These are phyloP conservation scores for Trichoderma asperellum DNA, from an alignment of 2,329 filamentous ascomycete genomes.

Conservation along the genomic window DNA sequence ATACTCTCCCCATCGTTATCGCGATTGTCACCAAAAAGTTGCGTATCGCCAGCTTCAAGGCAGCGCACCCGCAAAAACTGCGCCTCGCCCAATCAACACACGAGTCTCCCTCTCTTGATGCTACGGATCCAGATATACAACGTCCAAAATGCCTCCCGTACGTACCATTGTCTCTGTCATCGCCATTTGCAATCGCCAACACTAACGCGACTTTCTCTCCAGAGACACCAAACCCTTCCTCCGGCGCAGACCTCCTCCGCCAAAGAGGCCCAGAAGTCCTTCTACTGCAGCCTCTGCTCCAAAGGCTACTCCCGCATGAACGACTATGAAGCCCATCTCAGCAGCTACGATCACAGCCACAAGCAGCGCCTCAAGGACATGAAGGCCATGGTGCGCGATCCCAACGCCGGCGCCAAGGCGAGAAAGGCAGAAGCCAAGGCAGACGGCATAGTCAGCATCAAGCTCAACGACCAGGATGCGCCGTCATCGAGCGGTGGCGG, in stretches of 20 bases:
- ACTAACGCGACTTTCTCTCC: constrained; percentile 22
- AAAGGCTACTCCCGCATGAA: constrained; percentile 96
- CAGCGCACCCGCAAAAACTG: background rate
- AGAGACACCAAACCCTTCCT: constrained; percentile 62
- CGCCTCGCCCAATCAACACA: background rate
- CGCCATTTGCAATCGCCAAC: constrained; percentile 51
- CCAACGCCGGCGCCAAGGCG: constrained; percentile 65
- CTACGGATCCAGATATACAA: background rate
- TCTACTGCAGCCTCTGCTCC: constrained; percentile 84
- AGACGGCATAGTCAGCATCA: constrained; percentile 70
- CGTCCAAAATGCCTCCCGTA: constrained; percentile 59
- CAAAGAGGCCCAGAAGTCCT: constrained; percentile 76
- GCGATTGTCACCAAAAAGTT: background rate
- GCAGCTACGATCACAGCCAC: constrained; percentile 94
- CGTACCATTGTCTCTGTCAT: constrained; percentile 35
- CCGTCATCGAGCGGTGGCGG: constrained; percentile 42
- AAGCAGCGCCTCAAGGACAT: constrained; percentile 87
- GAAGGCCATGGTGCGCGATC: constrained; percentile 79
- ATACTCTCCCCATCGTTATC: background rate
- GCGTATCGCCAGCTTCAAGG: background rate
- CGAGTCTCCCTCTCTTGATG: background rate
- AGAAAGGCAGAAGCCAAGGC: constrained; percentile 73
- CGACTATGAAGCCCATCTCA: constrained; percentile 93
- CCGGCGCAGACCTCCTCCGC: constrained; percentile 65
- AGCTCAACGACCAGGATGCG: constrained; percentile 51